phyloP scores from a whole-genome alignment of 202 grass and related monocot genomes.

The Saccharum hybrid region DNA sequence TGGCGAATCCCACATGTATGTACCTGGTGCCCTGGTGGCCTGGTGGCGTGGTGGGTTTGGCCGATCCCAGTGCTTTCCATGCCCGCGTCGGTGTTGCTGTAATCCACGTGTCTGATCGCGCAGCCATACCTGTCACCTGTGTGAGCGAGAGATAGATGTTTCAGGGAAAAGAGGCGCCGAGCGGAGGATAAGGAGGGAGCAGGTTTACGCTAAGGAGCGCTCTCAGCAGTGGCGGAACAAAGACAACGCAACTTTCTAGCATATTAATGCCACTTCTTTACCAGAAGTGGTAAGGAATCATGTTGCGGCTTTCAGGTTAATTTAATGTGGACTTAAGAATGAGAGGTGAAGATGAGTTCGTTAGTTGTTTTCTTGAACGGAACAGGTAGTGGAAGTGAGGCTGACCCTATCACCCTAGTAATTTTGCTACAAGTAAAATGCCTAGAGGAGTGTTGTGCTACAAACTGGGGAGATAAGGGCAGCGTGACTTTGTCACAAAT shows the following conservation, averaged over 20 bases:
- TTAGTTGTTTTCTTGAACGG: background rate
- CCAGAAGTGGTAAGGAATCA: slow-evolving; percentile 14
- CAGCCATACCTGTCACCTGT: too few relatives aligned
- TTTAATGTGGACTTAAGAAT: background rate
- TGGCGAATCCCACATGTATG: background rate
- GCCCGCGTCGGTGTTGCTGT: background rate
- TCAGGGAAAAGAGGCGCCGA: background rate
- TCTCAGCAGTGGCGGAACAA: background rate
- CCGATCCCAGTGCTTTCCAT: slow-evolving; percentile 11
- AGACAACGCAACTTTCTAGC: background rate
- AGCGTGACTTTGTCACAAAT: background rate
- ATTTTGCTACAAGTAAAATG: background rate
- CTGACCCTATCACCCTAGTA: background rate
- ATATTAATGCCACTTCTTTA: background rate
- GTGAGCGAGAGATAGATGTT: background rate
- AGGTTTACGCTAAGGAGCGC: too few relatives aligned
- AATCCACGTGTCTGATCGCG: slow-evolving; percentile 12
- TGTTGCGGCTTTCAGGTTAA: background rate
- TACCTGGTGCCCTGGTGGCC: background rate
- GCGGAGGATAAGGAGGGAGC: too few relatives aligned
- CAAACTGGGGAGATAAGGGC: background rate
- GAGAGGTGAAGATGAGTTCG: background rate
- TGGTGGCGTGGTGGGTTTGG: background rate
- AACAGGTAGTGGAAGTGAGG: background rate
- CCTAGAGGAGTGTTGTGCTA: background rate